phyloP scores from a whole-genome alignment of 1,284 basidiomycete species.

The Leccinum angustisporum region DNA sequence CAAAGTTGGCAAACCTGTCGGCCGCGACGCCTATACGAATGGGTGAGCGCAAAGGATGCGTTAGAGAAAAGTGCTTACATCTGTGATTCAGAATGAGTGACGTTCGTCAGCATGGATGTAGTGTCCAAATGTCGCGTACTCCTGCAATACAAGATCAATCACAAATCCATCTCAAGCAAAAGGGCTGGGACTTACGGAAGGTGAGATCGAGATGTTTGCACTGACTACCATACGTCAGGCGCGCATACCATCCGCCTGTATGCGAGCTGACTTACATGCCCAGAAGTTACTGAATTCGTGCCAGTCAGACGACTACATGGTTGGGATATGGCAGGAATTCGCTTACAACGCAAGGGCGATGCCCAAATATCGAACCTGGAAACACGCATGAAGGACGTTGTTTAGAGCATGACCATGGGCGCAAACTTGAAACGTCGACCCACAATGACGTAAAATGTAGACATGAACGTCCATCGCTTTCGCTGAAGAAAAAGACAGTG shows the following conservation, averaged over 20 bases:
- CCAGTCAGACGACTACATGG: conserved; percentile 1
- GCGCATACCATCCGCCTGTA: background rate
- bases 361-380: conserved; percentile 21
- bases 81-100: conserved; percentile 5
- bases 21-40: conserved; percentile 11
- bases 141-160: conserved; percentile 2
- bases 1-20: conserved; percentile 14
- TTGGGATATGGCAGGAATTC: background rate
- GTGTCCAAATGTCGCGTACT: conserved; percentile 1
- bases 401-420: background rate
- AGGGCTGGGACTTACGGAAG: conserved; percentile 3
- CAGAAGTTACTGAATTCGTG: conserved; percentile 11
- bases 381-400: background rate
- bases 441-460: conserved; percentile 19
- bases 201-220: conserved; percentile 16
- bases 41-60: background rate
- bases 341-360: conserved; percentile 17
- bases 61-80: conserved; percentile 8
- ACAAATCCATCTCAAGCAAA: background rate
- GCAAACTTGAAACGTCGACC: background rate
- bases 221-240: conserved; percentile 16
- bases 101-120: background rate
- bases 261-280: conserved; percentile 12
- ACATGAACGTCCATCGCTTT: conserved; percentile 18
- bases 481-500: conserved; percentile 2